Percentiles rank a stretch among this genome's conserved stretches.
These are phyloP conservation scores for Darksidea phi DNA, from an alignment of 495 filamentous ascomycete genomes.

Conservation along the genomic window DNA sequence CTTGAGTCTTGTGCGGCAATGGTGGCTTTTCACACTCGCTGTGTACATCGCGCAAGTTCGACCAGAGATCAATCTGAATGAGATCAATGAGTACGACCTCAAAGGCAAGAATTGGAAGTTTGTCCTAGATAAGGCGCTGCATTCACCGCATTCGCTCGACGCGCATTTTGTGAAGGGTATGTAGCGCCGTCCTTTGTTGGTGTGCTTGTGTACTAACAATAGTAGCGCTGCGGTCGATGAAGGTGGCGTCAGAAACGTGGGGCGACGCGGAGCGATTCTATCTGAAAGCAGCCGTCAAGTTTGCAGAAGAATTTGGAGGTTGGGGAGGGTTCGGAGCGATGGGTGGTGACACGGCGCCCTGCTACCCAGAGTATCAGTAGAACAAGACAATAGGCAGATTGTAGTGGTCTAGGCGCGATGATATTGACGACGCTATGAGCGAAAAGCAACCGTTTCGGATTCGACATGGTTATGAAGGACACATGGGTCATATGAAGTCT, in stretches of 20 bases:
- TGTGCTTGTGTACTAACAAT: not conserved
- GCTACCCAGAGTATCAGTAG: constrained; percentile 16
- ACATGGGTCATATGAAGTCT: not conserved
- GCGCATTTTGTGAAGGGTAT: constrained; percentile 77
- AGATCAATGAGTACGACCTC: constrained; percentile 60
- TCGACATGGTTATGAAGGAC: constrained; percentile 1
- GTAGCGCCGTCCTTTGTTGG: not conserved
- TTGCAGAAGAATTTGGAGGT: constrained; percentile 72
- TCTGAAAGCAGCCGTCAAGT: constrained; percentile 73
- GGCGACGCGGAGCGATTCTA: constrained; percentile 75
- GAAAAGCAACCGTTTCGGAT: not conserved
- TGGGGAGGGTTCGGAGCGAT: constrained; percentile 62
- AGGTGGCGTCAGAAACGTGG: constrained; percentile 75
- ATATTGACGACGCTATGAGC: constrained; percentile 6
- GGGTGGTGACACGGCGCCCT: constrained; percentile 25
- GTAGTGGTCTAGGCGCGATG: not conserved
- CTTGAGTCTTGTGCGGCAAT: constrained; percentile 69
- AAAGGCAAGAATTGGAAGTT: constrained; percentile 72
- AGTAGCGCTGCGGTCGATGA: constrained; percentile 67
- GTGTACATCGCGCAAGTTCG: constrained; percentile 75
- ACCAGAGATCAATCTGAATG: constrained; percentile 64
- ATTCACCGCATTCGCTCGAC: constrained; percentile 63
- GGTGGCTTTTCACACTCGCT: constrained; percentile 80
- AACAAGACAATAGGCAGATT: not conserved
- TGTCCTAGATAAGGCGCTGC: constrained; percentile 66